Conservation (phyloP, 257 asterid species). For the Primulina tabacum region DNA sequence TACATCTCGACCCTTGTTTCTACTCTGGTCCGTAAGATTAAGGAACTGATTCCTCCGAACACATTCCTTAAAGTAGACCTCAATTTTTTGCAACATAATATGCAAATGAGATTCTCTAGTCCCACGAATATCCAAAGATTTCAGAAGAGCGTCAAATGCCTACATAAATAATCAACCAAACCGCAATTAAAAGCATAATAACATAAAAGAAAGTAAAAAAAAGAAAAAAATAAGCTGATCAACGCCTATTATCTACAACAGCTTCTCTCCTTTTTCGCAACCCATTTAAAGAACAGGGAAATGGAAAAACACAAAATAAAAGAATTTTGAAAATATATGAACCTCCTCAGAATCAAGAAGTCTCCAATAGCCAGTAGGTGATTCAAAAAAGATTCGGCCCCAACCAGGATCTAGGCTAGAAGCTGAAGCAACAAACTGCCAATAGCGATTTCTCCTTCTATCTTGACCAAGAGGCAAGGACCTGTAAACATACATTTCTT, state of each 20-base stretch:
- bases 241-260: constrained; percentile 10
- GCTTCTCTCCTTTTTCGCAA: background rate
- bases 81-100: constrained; percentile 85
- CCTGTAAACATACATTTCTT: constrained; percentile 83
- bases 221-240: background rate
- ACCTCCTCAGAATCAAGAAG: constrained; percentile 90
- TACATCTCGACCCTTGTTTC: constrained; percentile 33
- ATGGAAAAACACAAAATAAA: background rate
- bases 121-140: constrained; percentile 88
- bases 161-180: constrained; percentile 34
- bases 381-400: constrained; percentile 84
- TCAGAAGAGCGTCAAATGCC: constrained; percentile 78
- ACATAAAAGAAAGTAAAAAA: background rate
- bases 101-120: constrained; percentile 93
- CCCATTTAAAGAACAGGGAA: background rate
- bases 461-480: constrained; percentile 97
- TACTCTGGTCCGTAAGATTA: constrained; percentile 18
- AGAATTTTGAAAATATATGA: background rate
- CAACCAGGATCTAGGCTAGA: constrained; percentile 92
- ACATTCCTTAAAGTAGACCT: constrained; percentile 66
- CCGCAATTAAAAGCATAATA: background rate
- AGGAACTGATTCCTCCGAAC: constrained; percentile 36
- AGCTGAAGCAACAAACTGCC: constrained; percentile 86
- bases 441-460: constrained; percentile 92
- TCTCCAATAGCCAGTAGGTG: constrained; percentile 71